phyloP scores from a whole-genome alignment of 352 stramenopile species.

The Peronospora belbahrii region DNA sequence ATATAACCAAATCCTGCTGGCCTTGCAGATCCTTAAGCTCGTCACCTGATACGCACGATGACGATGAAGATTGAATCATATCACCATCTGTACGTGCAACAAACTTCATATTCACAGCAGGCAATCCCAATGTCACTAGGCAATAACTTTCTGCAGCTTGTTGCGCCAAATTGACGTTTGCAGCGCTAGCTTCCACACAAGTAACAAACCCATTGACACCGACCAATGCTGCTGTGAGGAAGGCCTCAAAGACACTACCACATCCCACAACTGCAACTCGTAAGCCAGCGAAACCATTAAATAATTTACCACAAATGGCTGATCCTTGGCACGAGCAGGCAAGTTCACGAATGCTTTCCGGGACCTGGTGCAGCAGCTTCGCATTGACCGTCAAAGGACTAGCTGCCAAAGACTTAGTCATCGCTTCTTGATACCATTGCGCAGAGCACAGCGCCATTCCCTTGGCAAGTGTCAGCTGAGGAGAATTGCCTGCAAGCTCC shows the following conservation, averaged over 20 bases:
- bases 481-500: background rate
- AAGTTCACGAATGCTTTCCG: conserved; percentile 17
- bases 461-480: background rate
- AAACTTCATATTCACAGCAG: conserved; percentile 31
- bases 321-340: conserved; percentile 22
- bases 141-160: conserved; percentile 14
- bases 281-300: conserved; percentile 26
- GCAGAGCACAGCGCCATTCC: conserved; percentile 5
- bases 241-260: conserved; percentile 40
- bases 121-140: conserved; percentile 20
- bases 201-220: conserved; percentile 31
- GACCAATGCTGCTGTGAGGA: conserved; percentile 32
- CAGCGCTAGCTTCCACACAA: conserved; percentile 32
- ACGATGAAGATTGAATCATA: background rate
- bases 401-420: background rate
- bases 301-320: conserved; percentile 11
- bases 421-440: conserved; percentile 11
- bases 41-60: background rate
- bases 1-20: conserved; percentile 26
- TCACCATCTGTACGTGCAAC: conserved; percentile 12
- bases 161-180: conserved; percentile 12
- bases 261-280: conserved; percentile 34
- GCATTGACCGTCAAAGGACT: background rate
- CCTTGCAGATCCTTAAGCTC: conserved; percentile 10
- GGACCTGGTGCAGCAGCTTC: conserved; percentile 13